Evolutionary conservation across 805 yeast genomes (phyloP), one percentile per base, ranked within the genome.

Genomic region (Candida maris): DNA sequence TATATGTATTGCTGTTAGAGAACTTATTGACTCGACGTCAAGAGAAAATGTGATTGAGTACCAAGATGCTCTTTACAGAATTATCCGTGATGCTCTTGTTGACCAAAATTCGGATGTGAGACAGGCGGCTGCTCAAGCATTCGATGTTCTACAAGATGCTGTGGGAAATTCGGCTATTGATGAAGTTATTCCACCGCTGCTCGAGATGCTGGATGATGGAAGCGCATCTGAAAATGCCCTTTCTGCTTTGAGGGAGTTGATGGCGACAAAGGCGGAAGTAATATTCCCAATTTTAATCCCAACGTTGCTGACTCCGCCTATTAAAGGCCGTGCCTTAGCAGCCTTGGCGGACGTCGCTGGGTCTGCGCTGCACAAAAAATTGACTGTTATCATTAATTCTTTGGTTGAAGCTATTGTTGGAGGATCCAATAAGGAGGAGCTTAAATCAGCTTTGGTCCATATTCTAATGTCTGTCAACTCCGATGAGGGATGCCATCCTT

Each of bases 281-380:
- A 85, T 94, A 38, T 88, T 94, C 88, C 97, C 97, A 32, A 83
- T 86, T 32, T 73, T 93, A 56, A 72, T 91, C 41, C 97, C 97
- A 29, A 76, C 95, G 0, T 71, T 93, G 54, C 69, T 91, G 54
- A 59, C 78, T 5, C 80, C 87, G 5, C 97, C 97, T 12, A 79
- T 89, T 37, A 86, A 88, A 64, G 95, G 96, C n/a, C 71, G 75
- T 37, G 95, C 96, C 3, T 67, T 89, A 40, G 86, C 93, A 17
- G 78, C 94, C 0, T 71, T 89, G 57, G 94, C 95, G 1, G 79
- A 85, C 35, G 96, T 86, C 32, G 96, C 96, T 17, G 97, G 96
- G 18, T 61, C 77, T 24, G 85, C 95, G 0, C 65, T 88, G 46
- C 79, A 80, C 68, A 77, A 71, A 49, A 77, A 91, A 46, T 69